Base-by-base conservation (phyloP, 2,329 filamentous ascomycete species). In the Fusarium verrucosum region DNA sequence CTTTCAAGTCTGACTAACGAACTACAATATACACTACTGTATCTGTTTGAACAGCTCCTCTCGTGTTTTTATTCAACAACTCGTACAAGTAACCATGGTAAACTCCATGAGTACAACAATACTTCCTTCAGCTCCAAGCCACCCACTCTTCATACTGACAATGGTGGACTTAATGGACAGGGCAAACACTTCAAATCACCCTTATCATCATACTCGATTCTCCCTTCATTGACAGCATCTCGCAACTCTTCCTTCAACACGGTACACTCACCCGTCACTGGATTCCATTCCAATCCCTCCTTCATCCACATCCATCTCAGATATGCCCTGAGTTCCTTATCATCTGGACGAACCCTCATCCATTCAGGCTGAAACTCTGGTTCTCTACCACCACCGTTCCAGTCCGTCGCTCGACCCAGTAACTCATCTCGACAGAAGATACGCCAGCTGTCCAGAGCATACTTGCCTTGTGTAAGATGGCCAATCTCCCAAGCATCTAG, bases 251-350 rank as follows among this genome's bases (percentile, higher is more conserved):
- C 79, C 3, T 79, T 72, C 10, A 90, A 79, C 23, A 83, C 76
- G 23, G 79, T 78, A 60, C 82, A 84, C 45, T 89, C 82, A 2
- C 92, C 93, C 0, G 89, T 93, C 25, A 80, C 75, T 2, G 87
- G 87, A 78, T 96, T 85, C 92, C 92, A 97, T 36, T 88, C 82
- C 85, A 88, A 94, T 0, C 92, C 92, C 70, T 96, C 91, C 41
- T 89, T 87, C 78, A 95, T 85, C 93, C 94, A 97, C 87, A 93
- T 92, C 93, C 94, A 97, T 35, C 89, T 84, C 71, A 97, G 77
- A 77, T 88, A 97, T 0, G 92, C 92, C 38, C 91, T 84, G n/a
- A 97, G 79, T 76, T 97, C 94, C 77, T 97, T 97, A 76, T 97
- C 94, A 38, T 83, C 79, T 0, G 94, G 92, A 44, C 90, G 74